Evolutionary conservation across 108 stramenopile genomes (phyloP).

Genomic region (Chaetoceros muelleri): DNA sequence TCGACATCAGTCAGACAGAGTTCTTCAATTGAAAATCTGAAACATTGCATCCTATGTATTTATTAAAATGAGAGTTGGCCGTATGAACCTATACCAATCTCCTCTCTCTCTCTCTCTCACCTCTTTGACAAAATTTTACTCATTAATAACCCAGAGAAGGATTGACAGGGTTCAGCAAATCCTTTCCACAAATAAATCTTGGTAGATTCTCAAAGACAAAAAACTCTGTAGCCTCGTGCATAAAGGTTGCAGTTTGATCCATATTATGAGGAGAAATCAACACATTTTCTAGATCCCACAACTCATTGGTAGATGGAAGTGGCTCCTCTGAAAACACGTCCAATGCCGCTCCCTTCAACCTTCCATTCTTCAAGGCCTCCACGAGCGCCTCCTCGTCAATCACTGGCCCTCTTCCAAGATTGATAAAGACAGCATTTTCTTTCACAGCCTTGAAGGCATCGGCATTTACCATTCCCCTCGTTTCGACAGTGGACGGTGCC

Average conservation of each 20-base stretch:
- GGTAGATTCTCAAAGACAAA: constrained; percentile 63
- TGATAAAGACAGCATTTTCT: constrained; percentile 36
- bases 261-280: constrained; percentile 47
- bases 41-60: no score
- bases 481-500: constrained; percentile 34
- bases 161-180: constrained; percentile 63
- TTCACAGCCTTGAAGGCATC: constrained; percentile 30
- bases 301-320: constrained; percentile 21
- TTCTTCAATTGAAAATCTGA: no score
- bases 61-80: no score
- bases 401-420: constrained; percentile 43
- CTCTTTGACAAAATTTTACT: no score
- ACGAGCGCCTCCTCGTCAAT: constrained; percentile 45
- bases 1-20: no score
- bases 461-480: constrained; percentile 29
- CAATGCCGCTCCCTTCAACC: constrained; percentile 33
- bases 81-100: no score
- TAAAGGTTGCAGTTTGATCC: constrained; percentile 59
- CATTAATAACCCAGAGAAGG: constrained; percentile 51
- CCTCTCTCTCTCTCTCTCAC: no score
- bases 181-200: constrained; percentile 49
- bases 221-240: constrained; percentile 69
- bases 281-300: constrained; percentile 48
- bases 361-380: constrained; percentile 16
- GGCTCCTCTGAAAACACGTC: constrained; percentile 56